phyloP scores from a whole-genome alignment of 805 yeast species.

The Alloascoidea africana region DNA sequence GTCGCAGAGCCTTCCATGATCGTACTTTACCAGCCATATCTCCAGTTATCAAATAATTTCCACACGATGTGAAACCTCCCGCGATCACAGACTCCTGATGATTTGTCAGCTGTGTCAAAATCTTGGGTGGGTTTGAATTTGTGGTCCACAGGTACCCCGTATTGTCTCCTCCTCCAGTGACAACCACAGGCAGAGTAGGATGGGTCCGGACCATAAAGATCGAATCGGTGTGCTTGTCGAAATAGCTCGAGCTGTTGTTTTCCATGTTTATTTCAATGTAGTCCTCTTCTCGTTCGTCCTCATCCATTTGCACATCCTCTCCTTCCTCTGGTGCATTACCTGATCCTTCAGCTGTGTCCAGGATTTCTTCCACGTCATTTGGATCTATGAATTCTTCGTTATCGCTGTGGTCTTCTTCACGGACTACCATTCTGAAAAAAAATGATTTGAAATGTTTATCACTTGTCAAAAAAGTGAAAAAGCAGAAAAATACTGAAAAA shows the following conservation, averaged over 20 bases:
- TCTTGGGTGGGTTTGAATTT: constrained; percentile 55
- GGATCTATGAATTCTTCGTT: constrained; percentile 12
- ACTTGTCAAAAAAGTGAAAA: no score
- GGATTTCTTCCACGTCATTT: constrained; percentile 16
- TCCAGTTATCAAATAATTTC: constrained; percentile 69
- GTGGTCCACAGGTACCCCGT: constrained; percentile 86
- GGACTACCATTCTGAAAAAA: no score
- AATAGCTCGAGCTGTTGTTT: constrained; percentile 79
- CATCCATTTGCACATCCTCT: constrained; percentile 20
- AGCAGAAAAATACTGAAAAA: no score
- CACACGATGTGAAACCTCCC: constrained; percentile 75
- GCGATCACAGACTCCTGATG: constrained; percentile 81
- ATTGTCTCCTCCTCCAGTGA: constrained; percentile 94
- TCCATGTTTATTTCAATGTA: constrained; percentile 70
- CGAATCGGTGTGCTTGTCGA: constrained; percentile 83
- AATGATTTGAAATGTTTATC: no score
- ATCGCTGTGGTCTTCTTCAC: no score
- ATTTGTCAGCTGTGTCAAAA: constrained; percentile 62
- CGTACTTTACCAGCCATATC: constrained; percentile 89
- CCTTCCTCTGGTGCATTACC: constrained; percentile 14
- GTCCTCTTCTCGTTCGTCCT: constrained; percentile 29
- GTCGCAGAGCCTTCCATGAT: constrained; percentile 53
- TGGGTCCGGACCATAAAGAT: constrained; percentile 71
- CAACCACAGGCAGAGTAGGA: constrained; percentile 69
- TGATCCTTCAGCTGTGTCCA: constrained; percentile 19